phyloP scores from a whole-genome alignment of 176 grass and related monocot species.

The Oryza officinalis region DNA sequence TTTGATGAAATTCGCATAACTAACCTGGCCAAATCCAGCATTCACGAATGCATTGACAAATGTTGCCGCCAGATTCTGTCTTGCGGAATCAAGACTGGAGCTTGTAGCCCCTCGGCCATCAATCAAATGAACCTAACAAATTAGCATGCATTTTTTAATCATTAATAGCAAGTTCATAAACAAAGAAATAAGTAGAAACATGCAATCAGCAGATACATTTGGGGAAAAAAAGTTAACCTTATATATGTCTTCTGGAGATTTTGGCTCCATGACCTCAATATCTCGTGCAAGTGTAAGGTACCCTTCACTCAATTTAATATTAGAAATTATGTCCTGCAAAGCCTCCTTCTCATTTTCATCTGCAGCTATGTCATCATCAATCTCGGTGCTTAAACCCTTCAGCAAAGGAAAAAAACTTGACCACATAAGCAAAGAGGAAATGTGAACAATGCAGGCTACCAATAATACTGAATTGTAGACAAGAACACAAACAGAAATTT shows the following conservation, averaged over 20 bases:
- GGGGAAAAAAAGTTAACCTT: conserved; percentile 41
- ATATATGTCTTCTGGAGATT: conserved; percentile 75
- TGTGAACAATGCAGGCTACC: background rate
- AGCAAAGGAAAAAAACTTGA: conserved; percentile 7
- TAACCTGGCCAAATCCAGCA: conserved; percentile 81
- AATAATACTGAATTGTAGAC: background rate
- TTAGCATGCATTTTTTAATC: background rate
- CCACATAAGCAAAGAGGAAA: background rate
- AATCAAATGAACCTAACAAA: conserved; percentile 70
- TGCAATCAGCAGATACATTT: background rate
- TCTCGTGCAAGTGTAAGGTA: conserved; percentile 69
- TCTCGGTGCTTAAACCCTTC: conserved; percentile 59
- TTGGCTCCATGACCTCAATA: conserved; percentile 73
- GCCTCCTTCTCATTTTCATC: conserved; percentile 63
- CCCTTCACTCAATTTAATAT: conserved; percentile 56
- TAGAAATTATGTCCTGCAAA: conserved; percentile 61
- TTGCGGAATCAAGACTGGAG: conserved; percentile 77
- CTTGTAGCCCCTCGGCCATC: conserved; percentile 60
- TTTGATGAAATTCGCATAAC: conserved; percentile 4
- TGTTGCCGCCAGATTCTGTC: conserved; percentile 77
- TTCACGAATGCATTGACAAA: conserved; percentile 89
- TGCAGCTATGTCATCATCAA: conserved; percentile 61
- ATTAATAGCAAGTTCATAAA: conserved; percentile 3
- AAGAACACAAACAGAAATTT: background rate
- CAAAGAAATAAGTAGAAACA: conserved; percentile 1